Evolutionary conservation across 768 basidiomycete species (phyloP), one percentile per base, ranked within the genome.

Genomic region (Pisolithus albus): DNA sequence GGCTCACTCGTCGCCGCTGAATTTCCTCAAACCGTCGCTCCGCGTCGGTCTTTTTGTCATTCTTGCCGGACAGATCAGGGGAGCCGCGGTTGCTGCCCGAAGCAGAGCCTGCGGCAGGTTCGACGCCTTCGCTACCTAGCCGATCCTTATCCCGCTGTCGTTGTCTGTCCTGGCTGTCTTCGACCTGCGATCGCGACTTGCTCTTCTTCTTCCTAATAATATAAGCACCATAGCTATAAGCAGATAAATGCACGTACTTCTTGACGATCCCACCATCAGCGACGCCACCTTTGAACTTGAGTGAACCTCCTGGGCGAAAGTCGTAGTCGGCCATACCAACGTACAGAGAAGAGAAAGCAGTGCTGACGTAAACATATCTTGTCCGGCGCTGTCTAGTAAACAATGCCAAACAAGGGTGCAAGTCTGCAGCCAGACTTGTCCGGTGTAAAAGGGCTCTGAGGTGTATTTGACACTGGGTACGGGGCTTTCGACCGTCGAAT

Each of bases 251-350:
- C 2, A 66, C 81, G 56, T 58, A 90, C 91, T 92, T 92, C 70
- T 92, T 92, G 43, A 83, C 82, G 51, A 86, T 77, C 3, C 88
- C 86, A 51, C 87, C 89, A 57, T 88, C 89, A 24, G 75, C 74
- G 32, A 85, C 84, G 34, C 79, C 82, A n/a, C 87, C 82, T 72
- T 92, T 94, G 63, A 94, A 78, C 69, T 92, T 94, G 66, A 94
- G 86, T 58, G 88, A 83, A 64, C 92, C 91, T 45, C 89, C 87
- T 50, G 88, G 84, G 66, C 83, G 83, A 70, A 87, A 75, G 72
- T 87, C 82, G 70, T 94, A 93, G 68, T 88, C 88, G 52, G 85
- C 83, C 86, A 91, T 91, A n/a, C 4, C 26, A 26, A 26, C 26
- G 6, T 42, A n/a, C n/a, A 32, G 51, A 36, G 56, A 41, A 43